Base-by-base conservation (phyloP, 345 rosid species). In the Eucalyptus camaldulensis region DNA sequence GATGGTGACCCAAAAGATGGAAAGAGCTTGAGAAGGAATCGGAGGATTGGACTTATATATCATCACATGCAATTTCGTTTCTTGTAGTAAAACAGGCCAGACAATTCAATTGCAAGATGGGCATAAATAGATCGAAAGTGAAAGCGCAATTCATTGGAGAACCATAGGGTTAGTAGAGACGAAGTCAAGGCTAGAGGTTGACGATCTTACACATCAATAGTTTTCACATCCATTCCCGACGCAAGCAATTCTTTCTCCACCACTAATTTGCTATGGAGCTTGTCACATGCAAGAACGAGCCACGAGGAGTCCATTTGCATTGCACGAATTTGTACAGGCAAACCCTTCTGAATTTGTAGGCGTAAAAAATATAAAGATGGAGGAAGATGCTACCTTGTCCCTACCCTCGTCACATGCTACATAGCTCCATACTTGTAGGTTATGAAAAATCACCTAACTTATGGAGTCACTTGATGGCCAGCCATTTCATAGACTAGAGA, bases 361-460 rank as follows among this genome's bases (percentile, higher is more conserved):
- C 87, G 13, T 43, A 31, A 87, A 87, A 45, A 80, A 54, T 51
- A 51, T 27, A 58, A 5, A 65, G 76, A 88, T 88, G 87, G 89
- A 62, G 89, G 83, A 45, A 87, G 87, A 90, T 90, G 83, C 85
- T 62, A 49, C 76, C 17, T 65, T 54, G 91, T 89, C 92, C 90
- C 89, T 86, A 43, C 86, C 58, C 12, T 33, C 29, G 27, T 72
- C 47, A 40, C 85, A 76, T 76, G 85, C 15, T 40, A 40, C 43
- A 1, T 40, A 6, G 27, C 85, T 76, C 47, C 85, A 76, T 76
- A 22, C 47, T 5, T 6, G 29, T 40, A 37, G 44, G 6, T 25
- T 1, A 13, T 33, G 81, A 72, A 19, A 72, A 72, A 37, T 17
- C 83, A 21, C 85, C 47, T 76, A 22, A 40, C 27, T 40, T 76